Conservation (phyloP, 345 rosid species). For the Erucastrum elatum region DNA sequence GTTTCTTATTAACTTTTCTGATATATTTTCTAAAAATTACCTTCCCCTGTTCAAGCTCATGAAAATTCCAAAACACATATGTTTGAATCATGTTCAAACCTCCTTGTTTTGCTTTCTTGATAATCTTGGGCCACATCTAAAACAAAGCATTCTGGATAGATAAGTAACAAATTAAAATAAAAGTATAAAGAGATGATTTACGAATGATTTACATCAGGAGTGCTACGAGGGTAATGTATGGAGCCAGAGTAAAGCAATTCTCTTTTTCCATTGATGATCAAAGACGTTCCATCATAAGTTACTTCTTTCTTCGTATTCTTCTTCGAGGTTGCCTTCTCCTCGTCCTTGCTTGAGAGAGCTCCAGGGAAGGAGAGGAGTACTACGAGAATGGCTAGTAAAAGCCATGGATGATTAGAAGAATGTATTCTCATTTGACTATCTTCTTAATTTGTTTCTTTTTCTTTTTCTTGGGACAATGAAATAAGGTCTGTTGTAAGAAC, state of each 20-base stretch:
- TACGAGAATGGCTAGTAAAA: constrained; percentile 34
- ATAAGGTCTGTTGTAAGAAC: constrained; percentile 32
- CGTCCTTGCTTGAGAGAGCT: constrained; percentile 7
- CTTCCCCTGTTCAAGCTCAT: constrained; percentile 51
- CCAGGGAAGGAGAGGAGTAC: constrained; percentile 28
- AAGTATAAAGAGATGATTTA: background rate
- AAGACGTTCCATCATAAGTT: constrained; percentile 44
- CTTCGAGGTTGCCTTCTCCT: constrained; percentile 7
- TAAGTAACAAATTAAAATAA: background rate
- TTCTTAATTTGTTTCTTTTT: background rate
- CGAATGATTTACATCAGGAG: constrained; percentile 38
- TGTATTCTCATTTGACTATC: constrained; percentile 29
- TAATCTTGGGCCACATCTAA: constrained; percentile 47
- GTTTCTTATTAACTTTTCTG: background rate
- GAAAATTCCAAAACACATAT: constrained; percentile 70
- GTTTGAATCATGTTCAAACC: constrained; percentile 69
- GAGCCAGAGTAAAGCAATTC: constrained; percentile 45
- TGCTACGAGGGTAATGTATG: constrained; percentile 46
- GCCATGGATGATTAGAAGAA: constrained; percentile 29
- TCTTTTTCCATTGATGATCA: constrained; percentile 43
- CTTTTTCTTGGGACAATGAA: constrained; percentile 17
- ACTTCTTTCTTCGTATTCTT: constrained; percentile 29
- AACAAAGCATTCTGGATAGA: constrained; percentile 4
- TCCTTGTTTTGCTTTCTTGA: constrained; percentile 48
- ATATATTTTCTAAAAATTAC: constrained; percentile 25